Percentiles rank a stretch among this genome's conserved stretches.
Conservation (phyloP, 345 rosid genomes). For the Bruguiera gymnorhiza region DNA sequence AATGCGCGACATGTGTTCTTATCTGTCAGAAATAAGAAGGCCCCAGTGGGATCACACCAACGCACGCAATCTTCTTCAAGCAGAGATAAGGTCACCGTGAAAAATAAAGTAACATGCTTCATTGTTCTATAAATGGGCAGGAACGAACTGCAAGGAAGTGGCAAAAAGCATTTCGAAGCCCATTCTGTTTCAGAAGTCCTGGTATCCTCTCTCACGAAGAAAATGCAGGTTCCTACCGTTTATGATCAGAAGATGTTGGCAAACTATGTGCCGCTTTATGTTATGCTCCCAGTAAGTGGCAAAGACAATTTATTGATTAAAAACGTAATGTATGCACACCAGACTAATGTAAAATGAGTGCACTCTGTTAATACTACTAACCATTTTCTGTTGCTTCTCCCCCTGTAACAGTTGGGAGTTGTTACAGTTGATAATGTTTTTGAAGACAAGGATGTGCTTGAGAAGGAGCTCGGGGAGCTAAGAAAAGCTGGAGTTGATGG, state of each 20-base stretch:
- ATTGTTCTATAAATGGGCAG: conserved; percentile 8
- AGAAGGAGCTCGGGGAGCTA: conserved; percentile 57
- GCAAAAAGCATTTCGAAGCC: not conserved
- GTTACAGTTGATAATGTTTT: conserved; percentile 55
- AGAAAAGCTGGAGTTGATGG: conserved; percentile 69
- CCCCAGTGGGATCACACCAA: not conserved
- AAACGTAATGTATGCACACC: not conserved
- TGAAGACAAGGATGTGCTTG: conserved; percentile 33
- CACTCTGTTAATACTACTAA: not conserved
- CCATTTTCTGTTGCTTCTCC: not conserved
- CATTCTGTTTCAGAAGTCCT: not conserved
- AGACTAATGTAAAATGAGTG: not conserved
- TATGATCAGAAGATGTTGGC: conserved; percentile 46
- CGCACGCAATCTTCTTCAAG: not conserved
- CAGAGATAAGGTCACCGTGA: conserved; percentile 3
- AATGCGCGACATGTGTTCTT: not conserved
- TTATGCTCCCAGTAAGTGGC: conserved; percentile 82
- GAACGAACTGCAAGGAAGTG: not conserved
- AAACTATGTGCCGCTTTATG: conserved; percentile 72
- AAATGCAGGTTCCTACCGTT: conserved; percentile 35
- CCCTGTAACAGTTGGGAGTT: conserved; percentile 50
- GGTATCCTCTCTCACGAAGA: not conserved
- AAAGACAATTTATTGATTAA: not conserved
- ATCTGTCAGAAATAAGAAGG: not conserved
- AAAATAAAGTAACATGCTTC: not conserved